Conservation (phyloP, 345 rosid genomes). For the Corymbia maculata region DNA sequence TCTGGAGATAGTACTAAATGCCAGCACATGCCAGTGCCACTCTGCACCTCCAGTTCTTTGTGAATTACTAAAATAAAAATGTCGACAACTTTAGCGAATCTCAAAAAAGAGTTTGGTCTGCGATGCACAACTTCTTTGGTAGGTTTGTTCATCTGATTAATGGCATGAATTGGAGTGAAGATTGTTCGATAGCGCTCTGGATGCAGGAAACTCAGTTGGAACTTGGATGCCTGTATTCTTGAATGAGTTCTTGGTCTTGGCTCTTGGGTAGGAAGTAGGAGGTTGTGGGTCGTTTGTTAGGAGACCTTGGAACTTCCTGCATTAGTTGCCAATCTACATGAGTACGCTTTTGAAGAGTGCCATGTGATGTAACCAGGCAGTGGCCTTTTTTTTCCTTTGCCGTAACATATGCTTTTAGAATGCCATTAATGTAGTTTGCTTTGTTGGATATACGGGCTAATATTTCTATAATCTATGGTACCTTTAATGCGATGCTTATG, state of each 20-base stretch:
- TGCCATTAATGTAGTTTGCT: background rate
- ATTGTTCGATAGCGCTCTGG: background rate
- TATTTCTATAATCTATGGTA: background rate
- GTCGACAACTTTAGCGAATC: background rate
- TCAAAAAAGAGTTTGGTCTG: background rate
- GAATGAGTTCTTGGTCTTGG: background rate
- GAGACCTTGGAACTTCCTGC: background rate
- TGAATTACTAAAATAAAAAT: background rate
- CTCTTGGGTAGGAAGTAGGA: background rate
- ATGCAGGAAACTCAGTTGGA: background rate
- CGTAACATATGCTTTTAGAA: background rate
- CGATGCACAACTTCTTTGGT: background rate
- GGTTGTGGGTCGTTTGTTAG: background rate
- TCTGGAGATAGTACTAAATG: background rate
- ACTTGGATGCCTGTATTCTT: background rate
- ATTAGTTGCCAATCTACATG: background rate
- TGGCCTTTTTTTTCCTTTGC: too few species aligned
- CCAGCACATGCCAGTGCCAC: background rate
- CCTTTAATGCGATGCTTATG: background rate
- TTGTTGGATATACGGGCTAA: background rate
- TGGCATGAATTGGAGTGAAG: background rate
- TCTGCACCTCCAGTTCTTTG: background rate
- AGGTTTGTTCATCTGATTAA: background rate
- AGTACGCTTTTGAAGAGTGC: conserved; percentile 1
- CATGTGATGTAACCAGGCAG: background rate